A percentile compares a stretch with the other conserved stretches of the same genome.
These are phyloP conservation scores for Ogataea parapolymorpha DNA, from an alignment of 805 yeast species.

Conservation along the genomic window DNA sequence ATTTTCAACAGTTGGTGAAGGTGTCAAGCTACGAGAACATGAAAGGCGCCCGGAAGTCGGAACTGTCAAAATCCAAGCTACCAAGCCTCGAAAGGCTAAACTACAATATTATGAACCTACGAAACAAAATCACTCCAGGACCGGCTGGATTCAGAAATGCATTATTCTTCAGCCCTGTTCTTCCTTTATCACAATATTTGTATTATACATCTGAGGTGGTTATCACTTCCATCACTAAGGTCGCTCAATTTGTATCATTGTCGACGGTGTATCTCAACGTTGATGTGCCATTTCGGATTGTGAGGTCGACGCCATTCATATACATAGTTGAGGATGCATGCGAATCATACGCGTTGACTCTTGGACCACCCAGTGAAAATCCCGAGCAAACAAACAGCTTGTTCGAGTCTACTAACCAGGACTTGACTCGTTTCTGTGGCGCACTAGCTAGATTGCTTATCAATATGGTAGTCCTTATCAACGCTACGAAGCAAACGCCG, in stretches of 20 bases:
- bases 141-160: conserved; percentile 9
- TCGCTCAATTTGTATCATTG: conserved; percentile 17
- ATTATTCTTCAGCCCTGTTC: conserved; percentile 27
- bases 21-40: conserved; percentile 11
- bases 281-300: conserved; percentile 23
- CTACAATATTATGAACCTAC: conserved; percentile 12
- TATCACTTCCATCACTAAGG: conserved; percentile 21
- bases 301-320: conserved; percentile 6
- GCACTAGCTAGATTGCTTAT: conserved; percentile 22
- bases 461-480: conserved; percentile 16
- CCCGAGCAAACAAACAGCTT: conserved; percentile 8
- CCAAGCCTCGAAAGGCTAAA: conserved; percentile 13
- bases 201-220: conserved; percentile 21
- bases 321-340: conserved; percentile 11
- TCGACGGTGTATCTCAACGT: conserved; percentile 18
- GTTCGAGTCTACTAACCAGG: conserved; percentile 16
- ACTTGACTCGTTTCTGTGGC: conserved; percentile 16
- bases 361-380: conserved; percentile 7
- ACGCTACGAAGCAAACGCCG: background rate
- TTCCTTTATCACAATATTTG: conserved; percentile 21
- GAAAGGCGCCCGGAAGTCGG: background rate
- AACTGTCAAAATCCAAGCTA: background rate
- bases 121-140: conserved; percentile 2
- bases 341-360: conserved; percentile 7
- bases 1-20: conserved; percentile 18